Conservation (phyloP, 371 early-diverging fungal species). For the Mortierella sp. region DNA sequence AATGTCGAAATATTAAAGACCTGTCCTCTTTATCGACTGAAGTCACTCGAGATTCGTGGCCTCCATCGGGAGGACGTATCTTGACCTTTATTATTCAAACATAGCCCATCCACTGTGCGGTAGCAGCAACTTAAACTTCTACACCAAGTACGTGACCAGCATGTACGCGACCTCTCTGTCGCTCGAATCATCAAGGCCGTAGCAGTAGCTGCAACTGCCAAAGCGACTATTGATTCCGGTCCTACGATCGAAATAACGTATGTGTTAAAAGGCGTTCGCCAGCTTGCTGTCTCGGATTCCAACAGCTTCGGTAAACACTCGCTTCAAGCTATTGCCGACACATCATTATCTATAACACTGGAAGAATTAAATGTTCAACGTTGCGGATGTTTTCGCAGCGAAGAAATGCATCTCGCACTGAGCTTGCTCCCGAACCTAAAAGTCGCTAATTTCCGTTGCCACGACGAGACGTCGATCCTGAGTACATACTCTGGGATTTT, state of each 20-base stretch:
- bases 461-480: background rate
- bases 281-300: background rate
- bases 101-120: too few species aligned
- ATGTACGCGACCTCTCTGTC: background rate
- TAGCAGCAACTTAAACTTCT: too few species aligned
- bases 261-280: too few species aligned
- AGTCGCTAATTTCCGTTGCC: background rate
- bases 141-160: too few species aligned
- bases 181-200: background rate
- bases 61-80: background rate
- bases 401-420: slow-evolving; percentile 2
- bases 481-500: background rate
- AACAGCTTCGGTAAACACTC: background rate
- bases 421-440: background rate
- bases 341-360: background rate
- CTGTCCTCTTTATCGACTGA: background rate
- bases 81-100: background rate
- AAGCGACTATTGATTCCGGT: background rate
- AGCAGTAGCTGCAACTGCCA: too few species aligned
- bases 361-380: background rate
- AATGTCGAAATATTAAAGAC: background rate
- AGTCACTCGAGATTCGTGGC: background rate
- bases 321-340: background rate
- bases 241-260: background rate
- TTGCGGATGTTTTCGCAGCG: background rate